Evolutionary conservation across 2,329 filamentous ascomycete genomes (phyloP), one percentile per base, ranked within the genome.

Genomic region (Colletotrichum sp.): DNA sequence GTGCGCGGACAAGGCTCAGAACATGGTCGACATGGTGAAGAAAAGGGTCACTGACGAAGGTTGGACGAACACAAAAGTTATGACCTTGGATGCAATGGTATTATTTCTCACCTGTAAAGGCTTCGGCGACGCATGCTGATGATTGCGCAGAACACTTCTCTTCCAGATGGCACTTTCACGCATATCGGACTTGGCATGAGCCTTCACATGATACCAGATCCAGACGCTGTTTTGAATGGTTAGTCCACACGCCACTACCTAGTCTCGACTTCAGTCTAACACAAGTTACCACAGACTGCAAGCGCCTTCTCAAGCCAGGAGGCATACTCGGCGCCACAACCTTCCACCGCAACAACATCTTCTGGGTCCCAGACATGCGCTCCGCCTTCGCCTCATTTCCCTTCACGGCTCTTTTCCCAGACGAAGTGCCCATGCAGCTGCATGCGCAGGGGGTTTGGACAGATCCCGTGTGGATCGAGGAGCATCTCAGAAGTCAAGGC

Each of bases 371-470:
- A 0, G 86, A 88, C 34, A 49, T 88, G 36, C 79, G 81, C 15
- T 80, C 81, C 0, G 86, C 86, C 10, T 86, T 89, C 49, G 80
- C 78, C 16, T 82, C 84, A 1, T 83, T 89, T 55, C 84, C 87
- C 0, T 87, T 87, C 44, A 79, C 84, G 1, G 83, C 86, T 1
- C 84, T 86, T 6, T 82, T 85, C 34, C 83, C 85, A 0, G 71
- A 80, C 16, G 72, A 79, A 8, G 57, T 86, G 26, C 81, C 82
- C 0, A 84, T 87, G 84, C 85, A 87, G 66, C 81, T 84, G 30
- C 86, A 89, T 71, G 69, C 79, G 2, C 84, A 85, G 67, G 83
- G 84, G 4, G 78, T 83, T 32, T 89, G 87, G 86, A 78, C 82
- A 24, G 84, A 87, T 15, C 80, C 83, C 4, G 80, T 81, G 5